phyloP scores from a whole-genome alignment of 129 eudicot genomes.

The Calendula officinalis region DNA sequence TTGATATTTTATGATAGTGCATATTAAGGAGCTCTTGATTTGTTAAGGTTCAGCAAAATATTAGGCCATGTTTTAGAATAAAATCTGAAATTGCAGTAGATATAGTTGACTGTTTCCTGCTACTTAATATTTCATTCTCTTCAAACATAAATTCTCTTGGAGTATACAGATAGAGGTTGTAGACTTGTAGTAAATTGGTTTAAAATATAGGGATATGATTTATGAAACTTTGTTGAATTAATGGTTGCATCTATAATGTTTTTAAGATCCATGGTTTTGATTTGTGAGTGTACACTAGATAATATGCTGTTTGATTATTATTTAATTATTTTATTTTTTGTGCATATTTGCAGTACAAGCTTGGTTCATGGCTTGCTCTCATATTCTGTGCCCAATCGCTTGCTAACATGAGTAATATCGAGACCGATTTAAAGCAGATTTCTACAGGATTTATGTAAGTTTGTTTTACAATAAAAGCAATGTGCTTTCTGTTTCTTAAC shows the following conservation, averaged over 20 bases:
- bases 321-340: not conserved
- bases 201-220: not conserved
- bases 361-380: slow-evolving; percentile 89
- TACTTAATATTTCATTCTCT: no score
- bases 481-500: not conserved
- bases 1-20: not conserved
- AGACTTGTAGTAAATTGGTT: no score
- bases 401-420: slow-evolving; percentile 85
- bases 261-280: not conserved
- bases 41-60: not conserved
- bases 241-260: not conserved
- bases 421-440: slow-evolving; percentile 91
- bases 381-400: slow-evolving; percentile 86
- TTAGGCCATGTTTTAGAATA: slow-evolving; percentile 11
- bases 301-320: not conserved
- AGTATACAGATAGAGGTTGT: no score
- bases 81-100: not conserved
- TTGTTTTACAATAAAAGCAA: not conserved
- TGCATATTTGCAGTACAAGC: slow-evolving; percentile 61
- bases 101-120: not conserved
- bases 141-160: no score
- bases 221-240: not conserved
- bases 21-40: not conserved
- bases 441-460: slow-evolving; percentile 97
- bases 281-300: not conserved